Conservation (phyloP, 208 protist genomes). For the Leishmania braziliensis region DNA sequence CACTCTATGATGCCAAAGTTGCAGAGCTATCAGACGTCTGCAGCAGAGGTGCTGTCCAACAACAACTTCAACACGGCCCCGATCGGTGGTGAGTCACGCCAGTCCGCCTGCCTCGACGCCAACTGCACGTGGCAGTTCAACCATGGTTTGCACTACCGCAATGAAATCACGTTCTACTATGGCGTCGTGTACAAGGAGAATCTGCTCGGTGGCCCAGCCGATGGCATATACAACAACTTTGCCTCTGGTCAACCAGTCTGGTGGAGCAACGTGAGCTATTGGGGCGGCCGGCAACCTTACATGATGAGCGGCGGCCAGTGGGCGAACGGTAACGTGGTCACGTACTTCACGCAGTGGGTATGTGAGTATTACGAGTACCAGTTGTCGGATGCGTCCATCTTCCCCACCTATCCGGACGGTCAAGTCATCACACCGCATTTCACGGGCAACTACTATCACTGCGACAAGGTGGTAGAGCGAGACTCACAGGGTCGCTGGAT, state of each 20-base stretch:
- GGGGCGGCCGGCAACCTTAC: slow-evolving; percentile 41
- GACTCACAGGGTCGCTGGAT: slow-evolving; percentile 45
- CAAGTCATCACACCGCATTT: slow-evolving; percentile 32
- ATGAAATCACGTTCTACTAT: slow-evolving; percentile 54
- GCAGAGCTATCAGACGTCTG: slow-evolving; percentile 32
- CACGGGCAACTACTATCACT: slow-evolving; percentile 30
- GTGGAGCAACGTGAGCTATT: slow-evolving; percentile 58
- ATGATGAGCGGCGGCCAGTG: slow-evolving; percentile 44
- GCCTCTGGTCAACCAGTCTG: slow-evolving; percentile 21
- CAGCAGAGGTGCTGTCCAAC: slow-evolving; percentile 12
- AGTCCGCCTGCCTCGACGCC: slow-evolving; percentile 39
- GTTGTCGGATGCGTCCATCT: slow-evolving; percentile 41
- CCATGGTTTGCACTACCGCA: slow-evolving; percentile 51
- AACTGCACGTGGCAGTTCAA: slow-evolving; percentile 63
- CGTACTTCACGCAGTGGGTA: slow-evolving; percentile 54
- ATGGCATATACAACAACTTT: slow-evolving; percentile 43
- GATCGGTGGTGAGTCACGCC: slow-evolving; percentile 50
- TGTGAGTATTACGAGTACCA: slow-evolving; percentile 70
- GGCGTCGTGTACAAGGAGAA: slow-evolving; percentile 41
- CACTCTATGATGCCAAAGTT: slow-evolving; percentile 74
- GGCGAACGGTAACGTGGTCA: slow-evolving; percentile 47
- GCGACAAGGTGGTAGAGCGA: slow-evolving; percentile 33
- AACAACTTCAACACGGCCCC: slow-evolving; percentile 37
- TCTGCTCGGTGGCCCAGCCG: slow-evolving; percentile 16
- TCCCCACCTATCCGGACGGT: slow-evolving; percentile 59